Conservation (phyloP, 169 alveolate genomes). For the Toxoplasma gondii region DNA sequence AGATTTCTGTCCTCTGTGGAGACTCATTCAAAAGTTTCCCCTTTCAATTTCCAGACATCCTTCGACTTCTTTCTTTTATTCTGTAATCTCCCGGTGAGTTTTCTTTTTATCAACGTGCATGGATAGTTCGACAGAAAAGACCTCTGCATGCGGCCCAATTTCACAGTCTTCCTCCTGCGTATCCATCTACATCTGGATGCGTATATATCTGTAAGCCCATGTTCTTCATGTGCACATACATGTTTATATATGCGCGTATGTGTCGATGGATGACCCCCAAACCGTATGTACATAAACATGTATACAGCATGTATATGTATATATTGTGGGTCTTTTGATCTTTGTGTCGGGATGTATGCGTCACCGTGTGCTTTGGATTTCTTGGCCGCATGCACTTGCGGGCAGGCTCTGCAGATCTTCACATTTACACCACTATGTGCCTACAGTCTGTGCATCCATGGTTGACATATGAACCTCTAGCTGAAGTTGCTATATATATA, state of each 20-base stretch:
- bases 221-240: no score
- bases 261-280: background rate
- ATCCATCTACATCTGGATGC: no score
- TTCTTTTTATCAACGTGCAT: background rate
- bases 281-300: background rate
- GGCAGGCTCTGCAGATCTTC: no score
- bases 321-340: background rate
- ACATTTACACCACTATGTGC: no score
- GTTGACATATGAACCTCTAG: background rate
- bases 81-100: background rate
- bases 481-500: background rate
- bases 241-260: no score
- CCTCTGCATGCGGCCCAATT: no score
- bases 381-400: no score
- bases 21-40: background rate
- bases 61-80: background rate
- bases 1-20: background rate
- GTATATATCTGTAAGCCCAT: no score
- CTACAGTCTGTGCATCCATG: background rate
- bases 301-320: background rate
- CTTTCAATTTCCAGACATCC: background rate
- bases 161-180: no score
- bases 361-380: no score
- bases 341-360: background rate
- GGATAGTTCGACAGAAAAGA: background rate